These are phyloP conservation scores for Cladochytrium tenue DNA, from an alignment of 371 early-diverging fungal species.

Conservation along the genomic window DNA sequence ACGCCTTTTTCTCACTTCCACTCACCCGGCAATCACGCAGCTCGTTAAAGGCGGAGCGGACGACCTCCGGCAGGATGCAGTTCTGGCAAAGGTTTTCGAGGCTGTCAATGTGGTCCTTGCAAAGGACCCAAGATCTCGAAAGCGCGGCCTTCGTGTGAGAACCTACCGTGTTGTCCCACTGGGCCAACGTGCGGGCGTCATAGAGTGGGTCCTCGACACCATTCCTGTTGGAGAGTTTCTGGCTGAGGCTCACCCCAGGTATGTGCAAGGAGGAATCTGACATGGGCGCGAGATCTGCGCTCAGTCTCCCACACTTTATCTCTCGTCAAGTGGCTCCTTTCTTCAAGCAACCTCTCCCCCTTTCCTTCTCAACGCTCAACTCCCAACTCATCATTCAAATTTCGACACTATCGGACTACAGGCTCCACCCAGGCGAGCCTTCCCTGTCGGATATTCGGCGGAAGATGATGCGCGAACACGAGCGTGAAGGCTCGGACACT, in stretches of 20 bases:
- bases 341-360: too few relatives aligned
- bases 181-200: slow-evolving; percentile 85
- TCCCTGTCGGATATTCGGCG: slow-evolving; percentile 58
- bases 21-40: slow-evolving; percentile 11
- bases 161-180: slow-evolving; percentile 97
- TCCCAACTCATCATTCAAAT: too few relatives aligned
- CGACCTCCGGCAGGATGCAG: slow-evolving; percentile 52
- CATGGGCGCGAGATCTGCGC: too few relatives aligned
- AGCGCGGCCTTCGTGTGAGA: slow-evolving; percentile 67
- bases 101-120: slow-evolving; percentile 77
- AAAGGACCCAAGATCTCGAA: slow-evolving; percentile 59
- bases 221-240: slow-evolving; percentile 57
- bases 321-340: too few relatives aligned
- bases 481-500: slow-evolving; percentile 21
- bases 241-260: slow-evolving; percentile 24
- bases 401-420: too few relatives aligned
- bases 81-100: slow-evolving; percentile 52
- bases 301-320: too few relatives aligned
- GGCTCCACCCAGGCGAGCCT: slow-evolving; percentile 33
- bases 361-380: too few relatives aligned
- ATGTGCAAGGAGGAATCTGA: not conserved
- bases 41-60: slow-evolving; percentile 48
- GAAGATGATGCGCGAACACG: slow-evolving; percentile 48
- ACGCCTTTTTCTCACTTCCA: not conserved
- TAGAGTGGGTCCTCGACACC: slow-evolving; percentile 95